Base-by-base conservation (phyloP, 345 rosid species). In the Gossypium rotundifolium region DNA sequence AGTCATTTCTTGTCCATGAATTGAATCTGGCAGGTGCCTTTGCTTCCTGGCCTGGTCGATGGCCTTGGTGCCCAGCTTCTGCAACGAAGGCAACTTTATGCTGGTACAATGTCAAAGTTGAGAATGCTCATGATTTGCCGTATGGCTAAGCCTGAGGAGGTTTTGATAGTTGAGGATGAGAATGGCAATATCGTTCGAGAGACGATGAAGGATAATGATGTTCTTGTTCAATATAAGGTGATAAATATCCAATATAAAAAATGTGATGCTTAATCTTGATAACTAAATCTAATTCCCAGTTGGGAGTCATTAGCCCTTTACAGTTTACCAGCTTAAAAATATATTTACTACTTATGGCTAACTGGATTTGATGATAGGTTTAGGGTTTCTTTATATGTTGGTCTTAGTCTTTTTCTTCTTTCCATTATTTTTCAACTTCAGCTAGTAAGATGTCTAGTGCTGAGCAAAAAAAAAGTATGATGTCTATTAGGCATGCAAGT, bases 91-190 rank as follows among this genome's bases (percentile, higher is more conserved):
- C 99, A 91, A 77, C 96, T 96, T 75, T 96, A 91, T 82, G 81
- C 91, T 65, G 82, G 77, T 67, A 93, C 97, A 48, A 84, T 90
- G 99, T 93, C 97, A 52, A 96, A 89, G 83, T 75, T 93, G 83
- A 87, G 98, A 82, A 85, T 91, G 88, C 88, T 96, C 62, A 93
- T 96, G 99, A 93, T 96, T 60, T 89, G 88, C 71, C 97, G 99
- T 38, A 96, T 96, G 98, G 99, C 99, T 20, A 93, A 96, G 83
- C 99, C 99, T 71, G 99, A 96, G 76, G 99, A 96, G 81, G 98
- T 96, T 75, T 79, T 96, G 51, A 91, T 96, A 71, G 98, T 96
- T 84, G 99, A 96, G 88, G 99, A 96, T 88, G 99, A 96, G 85
- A 96, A 96, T 84, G 99, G 99, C 40, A 96, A 96, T 82, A 93